These are phyloP conservation scores for Climacium dendroides DNA, from an alignment of 225 moss, liverwort and hornwort genomes.

Conservation along the genomic window DNA sequence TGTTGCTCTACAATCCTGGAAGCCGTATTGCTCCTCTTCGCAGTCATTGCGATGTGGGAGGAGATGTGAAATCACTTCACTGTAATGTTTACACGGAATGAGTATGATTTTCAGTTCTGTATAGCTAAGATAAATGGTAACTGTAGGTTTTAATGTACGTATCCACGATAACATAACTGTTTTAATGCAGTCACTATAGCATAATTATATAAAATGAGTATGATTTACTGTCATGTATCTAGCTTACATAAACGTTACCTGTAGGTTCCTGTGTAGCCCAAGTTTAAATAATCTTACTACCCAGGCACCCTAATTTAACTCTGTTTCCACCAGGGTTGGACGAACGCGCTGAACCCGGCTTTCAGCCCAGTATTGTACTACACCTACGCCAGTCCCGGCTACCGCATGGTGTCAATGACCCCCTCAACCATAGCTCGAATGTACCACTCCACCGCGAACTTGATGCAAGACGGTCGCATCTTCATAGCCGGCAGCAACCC, in stretches of 20 bases:
- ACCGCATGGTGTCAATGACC: slow-evolving; percentile 23
- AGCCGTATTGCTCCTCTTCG: not conserved
- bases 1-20: not conserved
- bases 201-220: too few species aligned
- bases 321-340: slow-evolving; percentile 17
- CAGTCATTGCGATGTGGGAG: not conserved
- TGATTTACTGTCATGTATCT: not conserved
- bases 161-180: not conserved
- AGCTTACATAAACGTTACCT: not conserved
- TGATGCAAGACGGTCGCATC: slow-evolving; percentile 41
- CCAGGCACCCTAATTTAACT: not conserved
- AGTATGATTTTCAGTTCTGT: not conserved
- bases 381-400: slow-evolving; percentile 31
- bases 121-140: not conserved
- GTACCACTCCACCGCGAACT: slow-evolving; percentile 51
- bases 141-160: not conserved
- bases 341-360: slow-evolving; percentile 21
- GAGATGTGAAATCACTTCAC: not conserved
- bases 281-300: not conserved
- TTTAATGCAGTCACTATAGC: too few species aligned
- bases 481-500: slow-evolving; percentile 55
- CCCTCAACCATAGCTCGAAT: slow-evolving; percentile 33
- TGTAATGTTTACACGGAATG: not conserved
- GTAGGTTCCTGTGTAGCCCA: not conserved
- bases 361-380: slow-evolving; percentile 39